Percentiles rank a stretch among this genome's conserved stretches.
Conservation (phyloP, 2,329 filamentous ascomycete species). For the Pyricularia grisea region DNA sequence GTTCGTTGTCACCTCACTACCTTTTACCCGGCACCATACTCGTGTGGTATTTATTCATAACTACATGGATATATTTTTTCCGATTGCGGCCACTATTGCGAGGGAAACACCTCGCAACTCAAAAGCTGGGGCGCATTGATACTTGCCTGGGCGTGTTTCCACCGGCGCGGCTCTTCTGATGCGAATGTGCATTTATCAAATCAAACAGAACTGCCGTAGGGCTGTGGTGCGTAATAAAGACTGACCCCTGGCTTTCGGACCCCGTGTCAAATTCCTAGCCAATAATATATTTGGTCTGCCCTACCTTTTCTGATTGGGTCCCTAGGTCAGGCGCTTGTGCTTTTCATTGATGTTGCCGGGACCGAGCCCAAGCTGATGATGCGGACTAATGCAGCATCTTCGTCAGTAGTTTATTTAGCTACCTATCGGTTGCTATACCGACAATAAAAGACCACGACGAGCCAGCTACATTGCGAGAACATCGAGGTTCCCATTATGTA, state of each 20-base stretch:
- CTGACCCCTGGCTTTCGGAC: background rate
- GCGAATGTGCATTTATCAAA: background rate
- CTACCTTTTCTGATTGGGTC: background rate
- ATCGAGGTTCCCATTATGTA: background rate
- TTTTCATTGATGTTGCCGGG: too few species aligned
- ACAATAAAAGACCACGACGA: background rate
- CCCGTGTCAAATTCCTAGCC: background rate
- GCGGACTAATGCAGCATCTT: background rate
- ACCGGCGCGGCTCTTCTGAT: background rate
- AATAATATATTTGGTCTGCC: background rate
- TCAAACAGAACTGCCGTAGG: background rate
- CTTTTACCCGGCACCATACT: background rate
- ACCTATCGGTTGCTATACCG: too few species aligned
- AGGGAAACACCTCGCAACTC: background rate
- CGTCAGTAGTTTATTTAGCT: too few species aligned
- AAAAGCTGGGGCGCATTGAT: background rate
- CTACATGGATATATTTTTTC: background rate
- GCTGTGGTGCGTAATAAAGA: background rate
- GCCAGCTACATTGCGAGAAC: background rate
- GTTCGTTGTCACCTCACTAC: too few species aligned
- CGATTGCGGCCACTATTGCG: background rate
- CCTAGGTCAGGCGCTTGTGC: background rate
- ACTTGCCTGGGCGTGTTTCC: background rate
- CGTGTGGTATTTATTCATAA: background rate
- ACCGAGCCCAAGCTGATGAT: background rate